Evolutionary conservation across 2,329 filamentous ascomycete species (phyloP).

Genomic region (Sclerotinia trifoliorum): DNA sequence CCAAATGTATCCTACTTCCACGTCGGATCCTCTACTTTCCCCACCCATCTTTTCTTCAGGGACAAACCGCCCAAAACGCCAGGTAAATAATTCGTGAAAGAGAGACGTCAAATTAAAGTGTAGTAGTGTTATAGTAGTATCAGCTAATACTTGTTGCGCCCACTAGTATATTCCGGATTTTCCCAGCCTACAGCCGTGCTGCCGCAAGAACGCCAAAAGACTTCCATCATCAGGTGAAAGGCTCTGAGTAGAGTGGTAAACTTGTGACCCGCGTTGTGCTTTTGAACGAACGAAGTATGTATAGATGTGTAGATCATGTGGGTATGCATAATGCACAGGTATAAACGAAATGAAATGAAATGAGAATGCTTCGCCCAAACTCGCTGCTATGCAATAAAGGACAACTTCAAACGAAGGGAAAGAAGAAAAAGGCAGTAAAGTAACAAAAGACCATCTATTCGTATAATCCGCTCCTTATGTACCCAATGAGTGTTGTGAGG

Average conservation of each 20-base stretch:
- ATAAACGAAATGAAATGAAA: not conserved
- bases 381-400: slow-evolving; percentile 17
- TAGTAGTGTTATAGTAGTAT: slow-evolving; percentile 10
- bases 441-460: slow-evolving; percentile 14
- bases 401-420: slow-evolving; percentile 15
- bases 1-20: not conserved
- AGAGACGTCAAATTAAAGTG: slow-evolving; percentile 18
- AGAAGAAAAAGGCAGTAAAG: not conserved
- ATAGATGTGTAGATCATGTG: slow-evolving; percentile 1
- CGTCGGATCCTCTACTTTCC: not conserved
- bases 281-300: slow-evolving; percentile 11
- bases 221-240: slow-evolving; percentile 6
- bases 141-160: not conserved
- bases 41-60: not conserved
- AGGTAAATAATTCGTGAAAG: slow-evolving; percentile 8
- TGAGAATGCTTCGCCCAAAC: slow-evolving; percentile 9
- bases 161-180: not conserved
- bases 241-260: not conserved
- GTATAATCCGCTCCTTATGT: slow-evolving; percentile 21
- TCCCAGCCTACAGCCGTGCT: slow-evolving; percentile 3
- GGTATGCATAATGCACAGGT: slow-evolving; percentile 9
- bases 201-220: slow-evolving; percentile 13
- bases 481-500: slow-evolving; percentile 12
- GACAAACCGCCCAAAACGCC: slow-evolving; percentile 7
- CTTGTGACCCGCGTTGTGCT: not conserved